These are phyloP conservation scores for Fusarium tuaranense DNA, from an alignment of 2,329 filamentous ascomycete genomes.

Conservation along the genomic window DNA sequence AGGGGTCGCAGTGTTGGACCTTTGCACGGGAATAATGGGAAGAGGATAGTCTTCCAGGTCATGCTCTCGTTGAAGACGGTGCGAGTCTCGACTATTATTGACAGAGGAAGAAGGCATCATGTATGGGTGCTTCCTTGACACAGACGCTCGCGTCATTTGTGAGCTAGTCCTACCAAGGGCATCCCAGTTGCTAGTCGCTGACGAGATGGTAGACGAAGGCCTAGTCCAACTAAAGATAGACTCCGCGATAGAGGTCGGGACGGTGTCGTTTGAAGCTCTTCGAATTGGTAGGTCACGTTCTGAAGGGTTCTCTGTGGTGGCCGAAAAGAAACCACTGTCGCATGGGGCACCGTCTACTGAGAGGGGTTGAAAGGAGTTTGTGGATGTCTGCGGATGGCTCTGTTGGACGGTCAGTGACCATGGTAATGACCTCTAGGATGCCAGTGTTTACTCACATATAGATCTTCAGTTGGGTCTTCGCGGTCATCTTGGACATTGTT, in stretches of 20 bases:
- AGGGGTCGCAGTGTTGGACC: not conserved
- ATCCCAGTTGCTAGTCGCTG: constrained; percentile 24
- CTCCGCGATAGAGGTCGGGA: constrained; percentile 1
- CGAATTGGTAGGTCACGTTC: constrained; percentile 2
- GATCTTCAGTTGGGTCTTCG: not conserved
- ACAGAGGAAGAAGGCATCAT: constrained; percentile 17
- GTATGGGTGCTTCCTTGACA: constrained; percentile 1
- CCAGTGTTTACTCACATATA: not conserved
- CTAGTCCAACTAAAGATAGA: constrained; percentile 18
- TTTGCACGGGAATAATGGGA: not conserved
- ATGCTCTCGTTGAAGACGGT: not conserved
- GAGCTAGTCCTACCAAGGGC: not conserved
- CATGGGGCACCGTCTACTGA: not conserved
- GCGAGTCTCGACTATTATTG: not conserved
- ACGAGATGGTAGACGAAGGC: constrained; percentile 13
- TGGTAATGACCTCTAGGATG: not conserved
- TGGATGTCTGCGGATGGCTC: not conserved
- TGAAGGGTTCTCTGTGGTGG: not conserved
- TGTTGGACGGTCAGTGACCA: not conserved
- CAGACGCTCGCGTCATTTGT: not conserved
- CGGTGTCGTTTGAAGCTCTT: constrained; percentile 13
- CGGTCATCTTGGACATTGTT: not conserved
- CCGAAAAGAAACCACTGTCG: not conserved
- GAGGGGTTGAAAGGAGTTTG: not conserved
- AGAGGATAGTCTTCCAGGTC: constrained; percentile 14